These are phyloP conservation scores for Chaetoscypha palmicola DNA, from an alignment of 2,329 filamentous ascomycete species.

Conservation along the genomic window DNA sequence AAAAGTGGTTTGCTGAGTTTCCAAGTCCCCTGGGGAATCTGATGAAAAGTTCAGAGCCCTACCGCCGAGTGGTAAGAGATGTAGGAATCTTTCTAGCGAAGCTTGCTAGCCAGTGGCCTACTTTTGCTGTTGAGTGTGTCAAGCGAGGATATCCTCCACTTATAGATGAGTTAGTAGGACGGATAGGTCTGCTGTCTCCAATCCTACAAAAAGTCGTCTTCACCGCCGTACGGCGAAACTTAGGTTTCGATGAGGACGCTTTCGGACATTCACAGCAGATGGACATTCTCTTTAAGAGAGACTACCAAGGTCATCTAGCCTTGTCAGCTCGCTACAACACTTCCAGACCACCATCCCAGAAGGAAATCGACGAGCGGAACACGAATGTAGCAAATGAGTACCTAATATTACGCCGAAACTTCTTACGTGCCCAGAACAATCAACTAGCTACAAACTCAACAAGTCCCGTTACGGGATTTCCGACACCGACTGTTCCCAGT, in stretches of 20 bases:
- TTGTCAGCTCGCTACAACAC: conserved; percentile 24
- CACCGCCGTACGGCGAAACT: conserved; percentile 41
- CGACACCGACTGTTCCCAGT: conserved; percentile 8
- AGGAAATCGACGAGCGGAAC: conserved; percentile 25
- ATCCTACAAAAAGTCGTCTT: conserved; percentile 50
- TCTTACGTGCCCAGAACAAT: neutral
- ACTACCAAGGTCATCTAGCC: conserved; percentile 31
- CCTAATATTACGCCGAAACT: neutral
- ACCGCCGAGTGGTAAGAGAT: conserved; percentile 26
- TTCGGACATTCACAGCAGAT: conserved; percentile 31
- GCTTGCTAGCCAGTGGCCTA: conserved; percentile 37
- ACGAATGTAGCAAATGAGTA: conserved; percentile 18
- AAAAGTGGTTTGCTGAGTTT: conserved; percentile 42
- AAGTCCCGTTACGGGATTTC: neutral
- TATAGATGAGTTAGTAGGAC: conserved; percentile 46
- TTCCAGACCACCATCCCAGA: conserved; percentile 21
- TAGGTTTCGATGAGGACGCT: conserved; percentile 35
- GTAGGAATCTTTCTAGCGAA: conserved; percentile 40
- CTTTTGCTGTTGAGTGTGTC: conserved; percentile 33
- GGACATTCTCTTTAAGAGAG: conserved; percentile 33
- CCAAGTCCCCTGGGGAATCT: conserved; percentile 33
- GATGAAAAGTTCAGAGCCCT: conserved; percentile 29
- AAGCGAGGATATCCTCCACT: conserved; percentile 44
- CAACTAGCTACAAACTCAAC: neutral
- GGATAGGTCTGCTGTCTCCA: conserved; percentile 42